Conservation (phyloP, 2,329 filamentous ascomycete genomes). For the Didymella glomerata region DNA sequence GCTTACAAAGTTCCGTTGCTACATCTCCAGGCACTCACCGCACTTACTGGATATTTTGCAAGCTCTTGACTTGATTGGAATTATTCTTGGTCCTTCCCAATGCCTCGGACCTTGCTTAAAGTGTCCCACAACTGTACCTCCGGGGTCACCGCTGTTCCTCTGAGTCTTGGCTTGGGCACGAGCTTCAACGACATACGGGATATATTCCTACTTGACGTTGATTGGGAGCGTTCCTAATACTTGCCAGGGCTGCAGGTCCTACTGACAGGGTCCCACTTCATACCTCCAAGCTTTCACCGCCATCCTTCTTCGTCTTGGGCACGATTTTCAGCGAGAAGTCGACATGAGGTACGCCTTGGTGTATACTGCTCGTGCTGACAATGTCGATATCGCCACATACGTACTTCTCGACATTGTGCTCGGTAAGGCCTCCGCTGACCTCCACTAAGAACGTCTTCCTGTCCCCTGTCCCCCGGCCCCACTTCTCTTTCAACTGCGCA, state of each 20-base stretch:
- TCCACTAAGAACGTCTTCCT: slow-evolving; percentile 78
- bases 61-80: not conserved
- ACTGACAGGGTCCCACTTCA: not conserved
- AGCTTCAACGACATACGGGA: slow-evolving; percentile 82
- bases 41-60: not conserved
- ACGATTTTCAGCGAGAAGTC: slow-evolving; percentile 95
- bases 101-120: not conserved
- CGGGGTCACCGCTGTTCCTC: slow-evolving; percentile 26
- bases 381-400: slow-evolving; percentile 89
- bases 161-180: slow-evolving; percentile 53
- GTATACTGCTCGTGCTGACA: slow-evolving; percentile 94
- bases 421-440: slow-evolving; percentile 87
- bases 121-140: slow-evolving; percentile 3
- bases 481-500: slow-evolving; percentile 77
- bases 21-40: not conserved
- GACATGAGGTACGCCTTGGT: slow-evolving; percentile 91
- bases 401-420: slow-evolving; percentile 83
- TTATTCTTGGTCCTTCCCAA: not conserved
- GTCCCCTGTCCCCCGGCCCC: slow-evolving; percentile 69
- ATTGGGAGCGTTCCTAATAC: not conserved
- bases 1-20: not conserved
- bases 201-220: not conserved
- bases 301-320: slow-evolving; percentile 50
- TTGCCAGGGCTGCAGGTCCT: not conserved
- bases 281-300: slow-evolving; percentile 26